phyloP scores from a whole-genome alignment of 306 rosid genomes.

The Potentilla sterilis region DNA sequence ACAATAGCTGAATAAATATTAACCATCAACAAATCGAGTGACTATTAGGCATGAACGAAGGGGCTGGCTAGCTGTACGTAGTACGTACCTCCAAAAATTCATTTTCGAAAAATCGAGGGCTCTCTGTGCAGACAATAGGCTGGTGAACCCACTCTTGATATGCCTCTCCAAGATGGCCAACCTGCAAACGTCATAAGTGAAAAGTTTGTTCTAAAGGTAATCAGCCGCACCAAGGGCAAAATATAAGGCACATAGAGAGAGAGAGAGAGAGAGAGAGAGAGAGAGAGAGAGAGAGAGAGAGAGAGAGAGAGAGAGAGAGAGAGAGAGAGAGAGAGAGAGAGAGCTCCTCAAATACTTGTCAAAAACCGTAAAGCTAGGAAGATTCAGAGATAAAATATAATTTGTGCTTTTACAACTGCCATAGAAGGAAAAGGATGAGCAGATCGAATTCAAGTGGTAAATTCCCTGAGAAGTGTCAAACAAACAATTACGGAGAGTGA shows the following conservation, averaged over 20 bases:
- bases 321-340: no score
- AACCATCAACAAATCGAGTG: background rate
- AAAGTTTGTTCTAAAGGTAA: background rate
- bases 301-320: no score
- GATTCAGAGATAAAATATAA: background rate
- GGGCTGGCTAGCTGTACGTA: constrained; percentile 11
- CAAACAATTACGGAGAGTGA: background rate
- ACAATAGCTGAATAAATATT: background rate
- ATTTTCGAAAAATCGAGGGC: constrained; percentile 81
- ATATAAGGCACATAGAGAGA: background rate
- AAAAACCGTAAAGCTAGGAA: background rate
- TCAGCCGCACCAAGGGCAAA: background rate
- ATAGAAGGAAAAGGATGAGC: background rate
- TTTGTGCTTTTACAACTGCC: background rate
- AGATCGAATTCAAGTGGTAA: background rate
- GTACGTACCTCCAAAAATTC: constrained; percentile 91
- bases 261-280: background rate
- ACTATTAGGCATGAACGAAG: background rate
- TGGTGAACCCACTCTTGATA: constrained; percentile 97
- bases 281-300: no score
- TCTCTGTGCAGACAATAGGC: constrained; percentile 81
- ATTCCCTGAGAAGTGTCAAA: background rate
- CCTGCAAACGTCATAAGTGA: constrained; percentile 41
- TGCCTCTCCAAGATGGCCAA: constrained; percentile 88
- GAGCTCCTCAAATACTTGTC: background rate